Evolutionary conservation across 2,329 filamentous ascomycete genomes (phyloP), one percentile per base, ranked within the genome.

Genomic region (Tolypocladium endophyticum): DNA sequence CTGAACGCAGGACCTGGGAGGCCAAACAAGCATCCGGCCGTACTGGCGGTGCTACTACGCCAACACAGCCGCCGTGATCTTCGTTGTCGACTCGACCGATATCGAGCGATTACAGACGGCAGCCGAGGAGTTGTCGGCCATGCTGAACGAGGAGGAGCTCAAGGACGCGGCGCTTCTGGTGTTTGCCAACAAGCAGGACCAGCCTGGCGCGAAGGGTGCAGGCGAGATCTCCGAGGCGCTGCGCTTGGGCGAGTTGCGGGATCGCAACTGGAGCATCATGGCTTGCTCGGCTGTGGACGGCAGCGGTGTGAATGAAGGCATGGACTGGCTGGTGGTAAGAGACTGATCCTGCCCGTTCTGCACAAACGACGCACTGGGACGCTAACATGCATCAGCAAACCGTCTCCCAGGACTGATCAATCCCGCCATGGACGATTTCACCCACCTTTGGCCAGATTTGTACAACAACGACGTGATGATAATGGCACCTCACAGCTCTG

Each of bases 1-100:
- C 20, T 7, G 3, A 33, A n/a, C 20, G 57, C 66, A 90, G 87
- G 93, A 97, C 79, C 82, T 97, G 55, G 93, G 94, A 71, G 94
- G 94, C 45, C 94, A 99, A 81, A 99, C 94, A n/a, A 95, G 89
- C 66, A 99, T 99, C 73, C 86, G 94, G 66, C 94, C 94, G 2
- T 99, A 99, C 80, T 99, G 94, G 94, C 86, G 94, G 74, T 99
- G 94, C 79, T 99, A 99, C 82, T 99, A 97, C 72, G 91, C 92
- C 72, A 97, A 99, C 79, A 99, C 94, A 0, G 93, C 94, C 36
- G 94, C 94, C 23, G 94, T 99, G 66, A 93, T 99, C 70, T 99
- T 99, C 79, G 94, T 99, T 63, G 93, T 99, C 71, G 94, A 99
- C 74, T 94, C 89, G 50, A 99, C 94, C 67, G 94, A 99, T 81